Conservation (phyloP, 345 rosid species). For the Crucihimalaya himalaica region DNA sequence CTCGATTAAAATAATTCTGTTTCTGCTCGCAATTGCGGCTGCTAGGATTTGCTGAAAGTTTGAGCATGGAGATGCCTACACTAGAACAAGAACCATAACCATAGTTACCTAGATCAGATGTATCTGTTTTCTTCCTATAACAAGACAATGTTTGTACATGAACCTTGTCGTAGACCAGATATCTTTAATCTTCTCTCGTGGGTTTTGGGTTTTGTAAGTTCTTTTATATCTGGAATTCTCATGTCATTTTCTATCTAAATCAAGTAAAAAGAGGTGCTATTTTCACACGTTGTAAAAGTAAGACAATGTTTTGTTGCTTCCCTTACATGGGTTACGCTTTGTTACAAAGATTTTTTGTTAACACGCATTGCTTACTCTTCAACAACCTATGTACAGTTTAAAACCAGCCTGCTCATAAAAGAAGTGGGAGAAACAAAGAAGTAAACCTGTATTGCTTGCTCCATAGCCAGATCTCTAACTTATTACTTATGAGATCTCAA, state of each 20-base stretch:
- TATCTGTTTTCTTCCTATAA: background rate
- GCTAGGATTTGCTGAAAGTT: background rate
- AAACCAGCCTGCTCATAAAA: conserved; percentile 28
- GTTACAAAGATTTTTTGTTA: conserved; percentile 41
- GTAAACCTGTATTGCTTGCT: conserved; percentile 41
- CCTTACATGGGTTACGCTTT: conserved; percentile 30
- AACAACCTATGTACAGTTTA: conserved; percentile 39
- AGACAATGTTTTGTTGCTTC: conserved; percentile 23
- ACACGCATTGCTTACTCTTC: conserved; percentile 40
- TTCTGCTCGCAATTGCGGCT: background rate
- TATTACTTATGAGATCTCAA: conserved; percentile 35
- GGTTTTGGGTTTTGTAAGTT: conserved; percentile 12
- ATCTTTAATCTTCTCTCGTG: background rate
- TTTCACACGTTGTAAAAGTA: conserved; percentile 17
- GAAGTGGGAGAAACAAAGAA: conserved; percentile 22
- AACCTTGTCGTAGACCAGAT: background rate
- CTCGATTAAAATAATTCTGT: background rate
- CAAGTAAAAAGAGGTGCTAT: background rate
- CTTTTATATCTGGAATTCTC: background rate
- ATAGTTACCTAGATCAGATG: background rate
- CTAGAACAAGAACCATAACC: background rate
- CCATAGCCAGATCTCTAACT: conserved; percentile 39
- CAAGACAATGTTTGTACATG: background rate
- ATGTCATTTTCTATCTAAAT: background rate
- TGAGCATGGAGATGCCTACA: too few relatives aligned